Base-by-base conservation (phyloP, 106 monocot genomes). In the Dactylorhiza incarnata region DNA sequence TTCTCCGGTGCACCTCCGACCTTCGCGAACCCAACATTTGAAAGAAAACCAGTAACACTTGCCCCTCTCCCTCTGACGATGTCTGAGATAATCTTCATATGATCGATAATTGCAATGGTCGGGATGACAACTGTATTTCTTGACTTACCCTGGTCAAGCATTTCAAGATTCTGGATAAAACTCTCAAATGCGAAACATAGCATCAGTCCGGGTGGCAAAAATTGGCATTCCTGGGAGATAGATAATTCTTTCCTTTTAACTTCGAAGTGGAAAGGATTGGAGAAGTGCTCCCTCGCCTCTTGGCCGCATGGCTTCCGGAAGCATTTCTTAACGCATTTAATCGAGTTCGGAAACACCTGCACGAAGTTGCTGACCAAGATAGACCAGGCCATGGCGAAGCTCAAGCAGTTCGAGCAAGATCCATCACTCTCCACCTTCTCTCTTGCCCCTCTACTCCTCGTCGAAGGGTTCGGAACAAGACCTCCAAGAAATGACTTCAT, bases 21-120 rank as follows among this genome's bases (percentile, higher is more conserved):
- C 77, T 85, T 85, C 9, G 92, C 87, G 78, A 92, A 92, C 20
- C 75, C 73, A 59, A 89, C 49, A 67, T 80, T 87, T 49, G 85
- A 85, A 23, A 87, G 76, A 53, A 92, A 85, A 3, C 79, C 85
- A 66, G 82, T 78, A 25, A 85, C 80, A 71, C 82, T 78, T 19
- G 73, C 80, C 26, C 87, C 78, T 68, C 75, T 89, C 51, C 83
- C 81, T 46, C 72, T 79, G 16, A 89, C 72, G 51, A 89, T 59
- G 8, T 86, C 65, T 19, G 78, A 65, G 24, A 89, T 66, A 61
- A 82, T 24, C 71, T 74, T 82, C 70, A 84, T 26, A 45, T 80
- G 76, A 73, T 85, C 75, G 25, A 78, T 75, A 7, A 74, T 77
- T 22, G 65, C 78, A 54, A 78, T n/a, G 3, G 70, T 22, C 37